Percentiles rank a stretch among this genome's conserved stretches.
Evolutionary conservation across 1,139 yeast species (phyloP).

Genomic region (Blastobotrys capitulatus): DNA sequence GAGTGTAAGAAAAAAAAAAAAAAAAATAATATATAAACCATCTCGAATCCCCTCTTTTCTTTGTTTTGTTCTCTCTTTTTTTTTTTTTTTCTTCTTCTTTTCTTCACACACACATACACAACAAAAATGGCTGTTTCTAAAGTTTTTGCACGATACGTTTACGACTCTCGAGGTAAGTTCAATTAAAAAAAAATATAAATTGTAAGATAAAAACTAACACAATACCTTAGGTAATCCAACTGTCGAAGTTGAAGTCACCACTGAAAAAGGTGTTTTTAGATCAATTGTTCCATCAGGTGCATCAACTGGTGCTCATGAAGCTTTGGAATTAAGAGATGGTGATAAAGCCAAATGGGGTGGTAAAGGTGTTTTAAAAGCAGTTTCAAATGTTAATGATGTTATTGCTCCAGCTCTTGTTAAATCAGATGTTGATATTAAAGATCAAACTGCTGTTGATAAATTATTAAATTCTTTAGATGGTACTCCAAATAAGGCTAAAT

Average conservation of each 20-base stretch:
- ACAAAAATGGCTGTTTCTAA: constrained; percentile 53
- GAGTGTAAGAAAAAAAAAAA: background rate
- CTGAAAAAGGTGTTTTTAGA: constrained; percentile 83
- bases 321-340: constrained; percentile 91
- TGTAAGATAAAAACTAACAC: background rate
- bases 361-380: constrained; percentile 92
- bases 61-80: background rate
- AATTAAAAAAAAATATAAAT: background rate
- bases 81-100: constrained; percentile 4
- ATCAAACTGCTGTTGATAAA: constrained; percentile 76
- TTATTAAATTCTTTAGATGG: constrained; percentile 79
- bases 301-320: constrained; percentile 93
- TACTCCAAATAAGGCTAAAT: constrained; percentile 87
- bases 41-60: background rate
- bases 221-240: constrained; percentile 62
- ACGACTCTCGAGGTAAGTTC: constrained; percentile 82
- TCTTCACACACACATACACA: background rate
- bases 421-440: constrained; percentile 66
- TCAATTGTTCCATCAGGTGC: constrained; percentile 97
- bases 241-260: constrained; percentile 87
- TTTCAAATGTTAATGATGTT: constrained; percentile 79
- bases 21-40: constrained; percentile 7
- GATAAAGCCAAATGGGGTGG: constrained; percentile 94
- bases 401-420: constrained; percentile 84
- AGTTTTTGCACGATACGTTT: constrained; percentile 84